Evolutionary conservation across 495 filamentous ascomycete species (phyloP).

Genomic region (Aspergillus sclerotioniger): DNA sequence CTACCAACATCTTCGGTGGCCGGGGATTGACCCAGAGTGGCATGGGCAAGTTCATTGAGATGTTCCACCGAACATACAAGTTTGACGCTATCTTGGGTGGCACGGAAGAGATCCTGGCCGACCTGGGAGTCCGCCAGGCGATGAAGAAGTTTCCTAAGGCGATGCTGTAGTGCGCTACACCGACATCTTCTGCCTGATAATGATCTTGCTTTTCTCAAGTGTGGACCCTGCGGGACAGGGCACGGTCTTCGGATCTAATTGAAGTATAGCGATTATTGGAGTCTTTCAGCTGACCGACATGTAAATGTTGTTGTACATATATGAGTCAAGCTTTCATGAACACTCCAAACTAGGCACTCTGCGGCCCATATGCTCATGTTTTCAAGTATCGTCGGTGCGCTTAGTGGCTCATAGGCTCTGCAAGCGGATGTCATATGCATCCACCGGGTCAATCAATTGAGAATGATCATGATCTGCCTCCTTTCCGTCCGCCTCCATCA

Average conservation of each 20-base stretch:
- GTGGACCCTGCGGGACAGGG: neutral
- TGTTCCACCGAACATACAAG: conserved; percentile 82
- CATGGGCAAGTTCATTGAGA: conserved; percentile 79
- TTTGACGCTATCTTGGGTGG: conserved; percentile 87
- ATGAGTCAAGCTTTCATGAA: no score
- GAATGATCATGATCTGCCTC: no score
- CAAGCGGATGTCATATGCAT: no score
- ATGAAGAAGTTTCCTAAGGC: conserved; percentile 81
- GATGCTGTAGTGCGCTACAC: conserved; percentile 56
- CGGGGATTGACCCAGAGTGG: conserved; percentile 76
- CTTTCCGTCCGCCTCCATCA: no score
- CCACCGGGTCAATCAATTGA: no score
- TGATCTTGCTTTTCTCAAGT: neutral
- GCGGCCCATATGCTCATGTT: no score
- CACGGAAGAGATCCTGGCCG: conserved; percentile 79
- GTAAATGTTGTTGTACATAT: no score
- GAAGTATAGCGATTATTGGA: neutral
- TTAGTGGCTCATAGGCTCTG: no score
- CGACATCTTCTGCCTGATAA: neutral
- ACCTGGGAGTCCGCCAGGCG: conserved; percentile 79
- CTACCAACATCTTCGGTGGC: conserved; percentile 85
- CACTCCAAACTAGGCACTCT: no score
- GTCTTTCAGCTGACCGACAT: no score
- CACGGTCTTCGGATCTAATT: neutral
- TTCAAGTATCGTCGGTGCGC: no score